Conservation (phyloP, 2,329 filamentous ascomycete genomes). For the Aspergillus quadrilineatus region DNA sequence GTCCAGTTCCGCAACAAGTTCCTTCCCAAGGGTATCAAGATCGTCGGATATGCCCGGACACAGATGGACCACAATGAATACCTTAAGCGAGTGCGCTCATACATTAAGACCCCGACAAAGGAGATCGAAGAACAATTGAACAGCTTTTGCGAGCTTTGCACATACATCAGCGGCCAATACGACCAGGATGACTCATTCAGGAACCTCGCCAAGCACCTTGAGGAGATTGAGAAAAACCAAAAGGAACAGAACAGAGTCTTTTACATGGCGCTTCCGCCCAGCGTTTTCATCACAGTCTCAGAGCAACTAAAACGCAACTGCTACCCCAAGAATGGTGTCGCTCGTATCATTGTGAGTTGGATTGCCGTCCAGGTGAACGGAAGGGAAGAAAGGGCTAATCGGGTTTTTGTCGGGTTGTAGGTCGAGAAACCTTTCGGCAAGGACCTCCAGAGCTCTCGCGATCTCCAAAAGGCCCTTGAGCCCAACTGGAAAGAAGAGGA, state of each 20-base stretch:
- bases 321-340: slow-evolving; percentile 87
- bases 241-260: slow-evolving; percentile 89
- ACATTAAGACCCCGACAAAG: slow-evolving; percentile 98
- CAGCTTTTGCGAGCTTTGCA: slow-evolving; percentile 82
- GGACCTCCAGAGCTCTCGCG: slow-evolving; percentile 88
- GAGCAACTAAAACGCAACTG: slow-evolving; percentile 97
- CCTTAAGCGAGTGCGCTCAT: slow-evolving; percentile 89
- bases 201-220: slow-evolving; percentile 78
- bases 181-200: slow-evolving; percentile 95
- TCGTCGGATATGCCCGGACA: slow-evolving; percentile 97
- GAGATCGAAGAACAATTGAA: slow-evolving; percentile 94
- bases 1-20: slow-evolving; percentile 95
- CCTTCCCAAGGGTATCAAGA: slow-evolving; percentile 90
- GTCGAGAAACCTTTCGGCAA: slow-evolving; percentile 99
- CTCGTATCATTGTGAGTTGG: slow-evolving; percentile 80
- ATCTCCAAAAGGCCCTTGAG: slow-evolving; percentile 90
- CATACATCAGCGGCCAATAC: slow-evolving; percentile 96
- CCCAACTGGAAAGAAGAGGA: slow-evolving; percentile 99
- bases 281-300: slow-evolving; percentile 96
- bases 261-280: slow-evolving; percentile 98
- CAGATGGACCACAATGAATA: slow-evolving; percentile 99
- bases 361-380: not conserved
- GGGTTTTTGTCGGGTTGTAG: slow-evolving; percentile 45
- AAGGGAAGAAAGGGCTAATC: slow-evolving; percentile 21
- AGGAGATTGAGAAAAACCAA: slow-evolving; percentile 77